Conservation (phyloP, 1,284 basidiomycete species). For the Leccinum subrobustum region DNA sequence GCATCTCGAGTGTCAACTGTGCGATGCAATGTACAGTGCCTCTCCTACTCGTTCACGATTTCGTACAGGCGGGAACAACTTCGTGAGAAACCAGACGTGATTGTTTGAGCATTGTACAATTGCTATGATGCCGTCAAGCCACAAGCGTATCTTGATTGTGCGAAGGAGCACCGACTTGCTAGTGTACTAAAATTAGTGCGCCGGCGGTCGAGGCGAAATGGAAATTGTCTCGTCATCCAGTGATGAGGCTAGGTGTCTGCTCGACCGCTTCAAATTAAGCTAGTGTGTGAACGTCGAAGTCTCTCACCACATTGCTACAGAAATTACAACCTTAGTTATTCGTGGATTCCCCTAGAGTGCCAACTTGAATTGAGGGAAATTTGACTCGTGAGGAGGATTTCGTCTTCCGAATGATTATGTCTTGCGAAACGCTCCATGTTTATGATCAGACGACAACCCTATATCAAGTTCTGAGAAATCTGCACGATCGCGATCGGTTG, state of each 20-base stretch:
- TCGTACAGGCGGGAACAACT: slow-evolving; percentile 94
- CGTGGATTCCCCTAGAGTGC: background rate
- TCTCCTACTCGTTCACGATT: slow-evolving; percentile 76
- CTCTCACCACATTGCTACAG: background rate
- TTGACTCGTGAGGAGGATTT: slow-evolving; percentile 13
- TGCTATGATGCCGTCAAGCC: slow-evolving; percentile 92
- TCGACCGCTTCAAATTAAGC: slow-evolving; percentile 64
- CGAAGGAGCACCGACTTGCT: slow-evolving; percentile 35
- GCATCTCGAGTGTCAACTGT: background rate
- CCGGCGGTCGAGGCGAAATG: background rate
- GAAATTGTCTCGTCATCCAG: background rate
- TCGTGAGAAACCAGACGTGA: slow-evolving; percentile 84
- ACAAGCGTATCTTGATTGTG: slow-evolving; percentile 87
- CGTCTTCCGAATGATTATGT: slow-evolving; percentile 5
- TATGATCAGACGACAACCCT: slow-evolving; percentile 22
- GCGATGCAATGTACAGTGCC: slow-evolving; percentile 95
- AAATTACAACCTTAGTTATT: background rate
- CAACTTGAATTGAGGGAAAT: slow-evolving; percentile 9
- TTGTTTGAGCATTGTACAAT: slow-evolving; percentile 44
- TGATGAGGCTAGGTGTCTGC: slow-evolving; percentile 81
- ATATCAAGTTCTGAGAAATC: background rate
- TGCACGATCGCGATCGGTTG: background rate
- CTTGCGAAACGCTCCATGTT: slow-evolving; percentile 20
- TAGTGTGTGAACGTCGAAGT: background rate
- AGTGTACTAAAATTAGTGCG: background rate